Conservation (phyloP, 371 early-diverging fungal genomes). For the Cokeromyces recurvatus region DNA sequence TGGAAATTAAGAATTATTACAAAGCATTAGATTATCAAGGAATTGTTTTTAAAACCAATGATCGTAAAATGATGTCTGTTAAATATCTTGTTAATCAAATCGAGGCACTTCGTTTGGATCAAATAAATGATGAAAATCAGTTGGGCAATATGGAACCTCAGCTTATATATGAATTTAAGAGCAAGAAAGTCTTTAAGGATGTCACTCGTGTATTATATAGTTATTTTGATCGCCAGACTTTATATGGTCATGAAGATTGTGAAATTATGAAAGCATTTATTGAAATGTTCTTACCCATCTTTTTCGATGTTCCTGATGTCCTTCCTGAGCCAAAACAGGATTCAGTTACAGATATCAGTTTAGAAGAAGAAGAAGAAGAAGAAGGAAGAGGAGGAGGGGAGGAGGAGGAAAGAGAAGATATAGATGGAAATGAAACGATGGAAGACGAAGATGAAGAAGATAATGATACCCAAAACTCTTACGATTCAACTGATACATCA, state of each 20-base stretch:
- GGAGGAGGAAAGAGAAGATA: neutral
- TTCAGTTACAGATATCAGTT: neutral
- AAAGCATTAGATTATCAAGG: conserved; percentile 97
- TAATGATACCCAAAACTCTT: conserved; percentile 10
- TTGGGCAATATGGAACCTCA: conserved; percentile 41
- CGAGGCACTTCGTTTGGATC: conserved; percentile 66
- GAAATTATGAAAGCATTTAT: conserved; percentile 73
- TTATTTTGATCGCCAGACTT: conserved; percentile 48
- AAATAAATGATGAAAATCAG: neutral
- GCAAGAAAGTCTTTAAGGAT: conserved; percentile 62
- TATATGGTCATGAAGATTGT: conserved; percentile 55
- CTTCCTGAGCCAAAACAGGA: conserved; percentile 1
- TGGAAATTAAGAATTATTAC: conserved; percentile 91
- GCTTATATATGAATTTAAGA: conserved; percentile 61
- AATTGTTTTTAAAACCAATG: conserved; percentile 77
- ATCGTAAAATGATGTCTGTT: conserved; percentile 72
- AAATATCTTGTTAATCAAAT: conserved; percentile 83
- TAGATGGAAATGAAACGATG: neutral
- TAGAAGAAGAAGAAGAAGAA: conserved; percentile 29
- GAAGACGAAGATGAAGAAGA: conserved; percentile 6
- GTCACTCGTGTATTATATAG: conserved; percentile 57
- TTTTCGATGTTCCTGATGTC: conserved; percentile 54
- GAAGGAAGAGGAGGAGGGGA: no score
- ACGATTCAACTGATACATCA: conserved; percentile 8
- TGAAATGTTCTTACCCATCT: conserved; percentile 64